Evolutionary conservation across 108 stramenopile genomes (phyloP).

Genomic region (Pseudonitzschia pungens): DNA sequence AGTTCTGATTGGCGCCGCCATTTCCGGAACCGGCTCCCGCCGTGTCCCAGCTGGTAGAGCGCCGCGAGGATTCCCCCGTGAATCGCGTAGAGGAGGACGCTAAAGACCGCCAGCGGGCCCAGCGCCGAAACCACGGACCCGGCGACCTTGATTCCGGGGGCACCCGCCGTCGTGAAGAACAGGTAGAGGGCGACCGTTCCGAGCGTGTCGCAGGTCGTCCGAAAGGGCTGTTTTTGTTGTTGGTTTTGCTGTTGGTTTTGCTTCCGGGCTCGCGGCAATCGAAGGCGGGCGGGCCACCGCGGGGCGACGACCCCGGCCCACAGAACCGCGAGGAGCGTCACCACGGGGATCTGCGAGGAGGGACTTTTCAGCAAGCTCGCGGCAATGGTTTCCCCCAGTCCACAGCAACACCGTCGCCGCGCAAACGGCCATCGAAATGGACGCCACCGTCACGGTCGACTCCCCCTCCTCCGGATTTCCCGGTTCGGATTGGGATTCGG

Average conservation of each 20-base stretch:
- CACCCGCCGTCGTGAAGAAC: conserved; percentile 85
- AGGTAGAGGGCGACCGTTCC: conserved; percentile 70
- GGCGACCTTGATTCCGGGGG: conserved; percentile 69
- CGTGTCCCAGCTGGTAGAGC: conserved; percentile 29
- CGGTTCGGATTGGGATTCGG: background rate
- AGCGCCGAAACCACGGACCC: conserved; percentile 63
- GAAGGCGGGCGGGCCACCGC: conserved; percentile 6
- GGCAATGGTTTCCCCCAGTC: conserved; percentile 42
- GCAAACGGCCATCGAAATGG: conserved; percentile 35
- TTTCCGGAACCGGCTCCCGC: background rate
- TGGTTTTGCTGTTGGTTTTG: too few species aligned
- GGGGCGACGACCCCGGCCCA: conserved; percentile 14
- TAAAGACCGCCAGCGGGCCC: conserved; percentile 56
- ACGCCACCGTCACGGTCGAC: conserved; percentile 3
- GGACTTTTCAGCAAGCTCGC: background rate
- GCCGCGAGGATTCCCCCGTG: conserved; percentile 56
- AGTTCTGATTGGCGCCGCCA: background rate
- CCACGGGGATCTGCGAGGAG: conserved; percentile 42
- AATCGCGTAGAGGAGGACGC: conserved; percentile 58
- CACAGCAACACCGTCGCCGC: conserved; percentile 51
- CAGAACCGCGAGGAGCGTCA: conserved; percentile 59
- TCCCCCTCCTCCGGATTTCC: too few species aligned
- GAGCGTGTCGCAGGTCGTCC: conserved; percentile 48
- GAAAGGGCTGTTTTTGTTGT: too few species aligned
- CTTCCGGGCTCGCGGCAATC: too few species aligned